Base-by-base conservation (phyloP, 257 asterid species). In the Sherardia arvensis region DNA sequence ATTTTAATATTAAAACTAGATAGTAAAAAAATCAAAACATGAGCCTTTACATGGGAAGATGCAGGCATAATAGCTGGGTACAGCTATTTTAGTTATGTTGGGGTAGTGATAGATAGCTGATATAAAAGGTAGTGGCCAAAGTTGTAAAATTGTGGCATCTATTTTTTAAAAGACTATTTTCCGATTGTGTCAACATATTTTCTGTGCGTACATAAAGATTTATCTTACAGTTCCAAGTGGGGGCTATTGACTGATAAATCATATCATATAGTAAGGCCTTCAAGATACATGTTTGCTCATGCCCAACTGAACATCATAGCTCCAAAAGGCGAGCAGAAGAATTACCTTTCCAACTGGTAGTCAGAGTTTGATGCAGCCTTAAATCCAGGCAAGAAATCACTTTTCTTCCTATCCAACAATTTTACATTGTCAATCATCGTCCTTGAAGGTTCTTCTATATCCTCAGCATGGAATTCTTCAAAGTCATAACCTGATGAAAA, bases 391-490 rank as follows among this genome's bases (percentile, higher is more conserved):
- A 91, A 80, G 81, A 77, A 76, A 73, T 71, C 95, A 20, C 74
- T 77, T 69, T 78, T 79, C 78, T 76, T 82, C 68, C 62, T 80
- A 69, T 80, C 85, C 77, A 85, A 69, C 77, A 82, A 74, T 71
- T 83, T 85, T 78, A 79, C 74, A 75, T 73, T 75, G 65, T 79
- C 85, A 61, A 62, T 67, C 58, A 76, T 81, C 40, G 71, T 84
- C 70, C 66, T 69, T 67, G 94, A 72, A 74, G 96, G 90, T 67
- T 89, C 99, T 71, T 92, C 99, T 69, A 84, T 77, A 68, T 92
- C 96, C 76, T 89, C 94, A 66, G 90, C 83, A 68, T 82, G 80
- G 27, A 77, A 77, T 64, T 80, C 96, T 83, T 82, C 90, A 70
- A 87, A 81, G 62, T 87, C 87, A 69, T 84, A 84, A 74, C 90